These are phyloP conservation scores for Jatropha curcas DNA, from an alignment of 345 rosid species.

Conservation along the genomic window DNA sequence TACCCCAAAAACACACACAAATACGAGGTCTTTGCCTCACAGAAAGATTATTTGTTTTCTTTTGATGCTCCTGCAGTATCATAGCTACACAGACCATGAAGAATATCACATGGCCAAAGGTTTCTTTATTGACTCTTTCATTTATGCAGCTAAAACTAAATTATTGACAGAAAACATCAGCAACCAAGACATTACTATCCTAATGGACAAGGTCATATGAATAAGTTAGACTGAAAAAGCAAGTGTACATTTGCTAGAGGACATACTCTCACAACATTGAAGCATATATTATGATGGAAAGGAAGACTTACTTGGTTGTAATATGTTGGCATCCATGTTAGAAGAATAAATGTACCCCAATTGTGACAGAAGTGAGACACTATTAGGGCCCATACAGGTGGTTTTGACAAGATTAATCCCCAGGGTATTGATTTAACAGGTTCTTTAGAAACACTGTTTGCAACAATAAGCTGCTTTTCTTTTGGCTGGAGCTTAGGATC, in stretches of 20 bases:
- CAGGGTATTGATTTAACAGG: conserved; percentile 83
- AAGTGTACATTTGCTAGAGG: background rate
- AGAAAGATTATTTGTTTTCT: conserved; percentile 3
- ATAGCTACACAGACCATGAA: background rate
- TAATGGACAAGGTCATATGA: background rate
- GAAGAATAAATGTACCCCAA: conserved; percentile 93
- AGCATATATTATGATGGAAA: background rate
- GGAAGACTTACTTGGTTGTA: conserved; percentile 70
- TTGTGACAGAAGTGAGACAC: conserved; percentile 86
- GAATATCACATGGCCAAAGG: background rate
- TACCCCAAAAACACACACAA: too few species aligned
- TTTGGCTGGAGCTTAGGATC: conserved; percentile 66
- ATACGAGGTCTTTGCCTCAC: background rate
- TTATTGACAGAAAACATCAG: background rate
- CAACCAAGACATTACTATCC: background rate
- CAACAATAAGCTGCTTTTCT: conserved; percentile 66
- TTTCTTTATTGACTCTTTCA: background rate
- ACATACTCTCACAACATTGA: background rate
- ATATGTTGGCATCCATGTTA: conserved; percentile 98
- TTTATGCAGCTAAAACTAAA: background rate
- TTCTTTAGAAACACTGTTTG: conserved; percentile 53
- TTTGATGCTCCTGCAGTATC: background rate
- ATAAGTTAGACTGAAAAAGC: background rate
- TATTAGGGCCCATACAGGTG: conserved; percentile 92
- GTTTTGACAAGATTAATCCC: conserved; percentile 75